Base-by-base conservation (phyloP, 2,329 filamentous ascomycete species). In the Emergomyces africanus region DNA sequence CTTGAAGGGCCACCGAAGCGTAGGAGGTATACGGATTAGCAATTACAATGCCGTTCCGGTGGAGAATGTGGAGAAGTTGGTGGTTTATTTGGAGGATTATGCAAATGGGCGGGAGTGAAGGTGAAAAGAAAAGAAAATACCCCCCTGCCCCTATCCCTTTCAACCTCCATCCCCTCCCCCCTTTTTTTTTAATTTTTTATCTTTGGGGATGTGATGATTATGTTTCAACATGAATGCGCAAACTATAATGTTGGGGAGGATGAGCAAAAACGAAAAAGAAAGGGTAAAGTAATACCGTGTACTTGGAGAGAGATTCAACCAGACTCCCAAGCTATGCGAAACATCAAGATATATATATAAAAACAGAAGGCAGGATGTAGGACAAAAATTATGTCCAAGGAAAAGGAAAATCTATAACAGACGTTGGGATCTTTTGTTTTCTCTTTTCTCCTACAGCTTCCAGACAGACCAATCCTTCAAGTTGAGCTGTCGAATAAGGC, bases 41-140 rank as follows among this genome's bases (percentile, higher is more conserved):
- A 96, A 94, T 71, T 97, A 96, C 76, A 96, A 96, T 74, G 87
- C 89, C 1, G 85, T 96, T 48, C 73, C 87, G 0, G 60, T 76
- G 59, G 71, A 72, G 54, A 75, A 72, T 54, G 75, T 76, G 10
- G 70, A 78, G 64, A 77, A 73, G 59, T 61, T 76, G 62, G 70
- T 66, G 20, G 65, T 64, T 23, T 79, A 75, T 62, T 67, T 79
- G 57, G 74, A 81, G 58, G 81, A 83, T 25, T 86, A 79, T 72
- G 82, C 81, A 28, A 58, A 54, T 46, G 61, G 53, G 42, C 48
- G 48, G 48, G 48, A n/a, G 28, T 51, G 15, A 35, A 25, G 28
- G 28, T 48, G 44, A 10, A 3, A 3, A 12, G 15, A 33, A 8
- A n/a, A 10, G 4, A n/a, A n/a, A n/a, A 14, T 12, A 8, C 23